Conservation (phyloP, 1,284 basidiomycete species). For the Trametes hirsuta region DNA sequence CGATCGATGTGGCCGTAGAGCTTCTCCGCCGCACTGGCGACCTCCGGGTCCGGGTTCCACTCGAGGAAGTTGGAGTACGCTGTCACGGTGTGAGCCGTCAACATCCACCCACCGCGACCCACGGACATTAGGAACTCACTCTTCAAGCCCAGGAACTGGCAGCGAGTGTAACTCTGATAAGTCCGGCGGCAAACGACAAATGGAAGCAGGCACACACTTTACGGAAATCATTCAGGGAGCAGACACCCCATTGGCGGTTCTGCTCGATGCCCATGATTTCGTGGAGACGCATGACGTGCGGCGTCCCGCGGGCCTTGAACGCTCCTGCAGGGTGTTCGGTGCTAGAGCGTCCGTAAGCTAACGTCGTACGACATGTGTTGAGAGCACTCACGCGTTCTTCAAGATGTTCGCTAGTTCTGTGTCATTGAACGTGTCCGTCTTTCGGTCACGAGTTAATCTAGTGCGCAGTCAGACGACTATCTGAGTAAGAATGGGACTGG, state of each 20-base stretch:
- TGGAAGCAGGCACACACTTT: conserved; percentile 44
- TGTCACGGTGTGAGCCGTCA: conserved; percentile 11
- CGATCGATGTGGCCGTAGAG: conserved; percentile 79
- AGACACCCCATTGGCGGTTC: conserved; percentile 80
- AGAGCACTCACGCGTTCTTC: conserved; percentile 61
- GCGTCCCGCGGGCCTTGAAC: conserved; percentile 81
- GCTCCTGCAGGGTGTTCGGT: conserved; percentile 75
- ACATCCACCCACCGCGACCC: background rate
- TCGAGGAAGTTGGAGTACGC: conserved; percentile 71
- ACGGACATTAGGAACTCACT: conserved; percentile 43
- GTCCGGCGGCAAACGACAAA: background rate
- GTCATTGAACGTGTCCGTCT: conserved; percentile 69
- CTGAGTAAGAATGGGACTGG: too few relatives aligned
- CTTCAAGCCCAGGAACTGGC: conserved; percentile 73
- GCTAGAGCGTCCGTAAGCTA: conserved; percentile 37
- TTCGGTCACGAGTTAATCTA: conserved; percentile 62
- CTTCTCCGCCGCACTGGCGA: conserved; percentile 74
- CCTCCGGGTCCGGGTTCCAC: conserved; percentile 80
- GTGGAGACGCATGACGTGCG: conserved; percentile 72
- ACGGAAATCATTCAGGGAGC: conserved; percentile 86
- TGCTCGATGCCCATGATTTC: conserved; percentile 85
- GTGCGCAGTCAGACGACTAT: background rate
- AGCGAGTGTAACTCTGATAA: background rate
- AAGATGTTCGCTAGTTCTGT: conserved; percentile 70
- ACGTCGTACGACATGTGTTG: background rate